Evolutionary conservation across 179 eudicot species (phyloP).

Genomic region (Drosera spatulata): DNA sequence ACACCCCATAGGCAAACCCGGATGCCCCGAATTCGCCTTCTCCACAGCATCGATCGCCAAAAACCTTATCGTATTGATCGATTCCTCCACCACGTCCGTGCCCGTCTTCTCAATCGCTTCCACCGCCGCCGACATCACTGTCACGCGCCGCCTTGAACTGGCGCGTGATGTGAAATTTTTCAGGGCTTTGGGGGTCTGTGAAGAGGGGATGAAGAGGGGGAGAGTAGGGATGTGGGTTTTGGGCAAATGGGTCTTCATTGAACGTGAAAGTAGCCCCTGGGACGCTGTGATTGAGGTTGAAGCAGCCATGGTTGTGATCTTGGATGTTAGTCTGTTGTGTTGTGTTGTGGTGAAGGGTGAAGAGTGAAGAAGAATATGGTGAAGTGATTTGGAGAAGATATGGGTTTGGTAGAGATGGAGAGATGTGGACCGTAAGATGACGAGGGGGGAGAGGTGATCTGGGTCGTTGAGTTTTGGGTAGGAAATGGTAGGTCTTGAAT

Average conservation of each 20-base stretch:
- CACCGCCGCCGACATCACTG: slow-evolving; percentile 19
- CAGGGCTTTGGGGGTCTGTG: slow-evolving; percentile 9
- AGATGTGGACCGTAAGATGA: slow-evolving; percentile 10
- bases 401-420: slow-evolving; percentile 6
- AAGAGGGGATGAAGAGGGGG: slow-evolving; percentile 9
- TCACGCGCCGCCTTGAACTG: slow-evolving; percentile 10
- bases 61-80: slow-evolving; percentile 37
- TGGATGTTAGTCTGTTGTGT: background rate
- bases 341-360: too few relatives aligned
- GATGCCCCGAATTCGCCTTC: slow-evolving; percentile 55
- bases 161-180: slow-evolving; percentile 2
- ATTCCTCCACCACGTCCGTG: slow-evolving; percentile 26
- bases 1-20: slow-evolving; percentile 60
- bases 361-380: slow-evolving; percentile 2
- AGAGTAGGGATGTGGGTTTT: slow-evolving; percentile 12
- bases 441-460: slow-evolving; percentile 7
- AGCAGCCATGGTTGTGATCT: slow-evolving; percentile 23
- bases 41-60: slow-evolving; percentile 51
- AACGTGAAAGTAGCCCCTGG: slow-evolving; percentile 21
- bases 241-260: slow-evolving; percentile 9
- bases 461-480: slow-evolving; percentile 24
- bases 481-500: slow-evolving; percentile 25
- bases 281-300: slow-evolving; percentile 34
- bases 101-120: slow-evolving; percentile 23
- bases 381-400: background rate